A percentile compares a stretch with the other conserved stretches of the same genome.
phyloP scores from a whole-genome alignment of 257 asterid species.

The Ajuga chamaepitys region DNA sequence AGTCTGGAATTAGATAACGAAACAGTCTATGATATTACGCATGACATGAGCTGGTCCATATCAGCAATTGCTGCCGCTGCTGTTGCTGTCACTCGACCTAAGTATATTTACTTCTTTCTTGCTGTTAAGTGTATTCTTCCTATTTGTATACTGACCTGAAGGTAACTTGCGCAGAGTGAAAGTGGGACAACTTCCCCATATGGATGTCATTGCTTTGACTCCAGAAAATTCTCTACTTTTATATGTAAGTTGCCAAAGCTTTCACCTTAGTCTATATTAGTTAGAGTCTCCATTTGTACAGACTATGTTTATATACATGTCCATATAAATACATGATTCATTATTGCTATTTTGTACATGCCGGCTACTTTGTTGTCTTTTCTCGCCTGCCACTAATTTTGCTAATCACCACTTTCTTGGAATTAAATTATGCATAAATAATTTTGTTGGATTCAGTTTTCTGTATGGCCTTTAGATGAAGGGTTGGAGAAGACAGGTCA shows the following conservation, averaged over 20 bases:
- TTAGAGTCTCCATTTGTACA: constrained; percentile 2
- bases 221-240: constrained; percentile 65
- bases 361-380: background rate
- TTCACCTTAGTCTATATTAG: too few species aligned
- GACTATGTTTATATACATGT: background rate
- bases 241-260: constrained; percentile 60
- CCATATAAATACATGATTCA: background rate
- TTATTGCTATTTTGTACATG: background rate
- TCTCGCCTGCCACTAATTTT: background rate
- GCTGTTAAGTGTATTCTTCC: background rate
- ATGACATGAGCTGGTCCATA: constrained; percentile 94
- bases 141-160: constrained; percentile 14
- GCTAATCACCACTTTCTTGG: background rate
- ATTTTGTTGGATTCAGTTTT: too few species aligned
- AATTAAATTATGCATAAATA: too few species aligned
- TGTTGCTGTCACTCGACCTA: constrained; percentile 80
- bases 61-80: constrained; percentile 88
- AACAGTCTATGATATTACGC: constrained; percentile 69
- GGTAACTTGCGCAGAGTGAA: constrained; percentile 41
- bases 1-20: constrained; percentile 60
- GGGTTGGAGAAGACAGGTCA: too few species aligned
- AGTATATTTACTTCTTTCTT: constrained; percentile 32
- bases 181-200: constrained; percentile 54
- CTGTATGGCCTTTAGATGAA: too few species aligned
- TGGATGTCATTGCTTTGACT: constrained; percentile 71